Conservation (phyloP, 2,329 filamentous ascomycete species). For the Tolypocladium tundrense region DNA sequence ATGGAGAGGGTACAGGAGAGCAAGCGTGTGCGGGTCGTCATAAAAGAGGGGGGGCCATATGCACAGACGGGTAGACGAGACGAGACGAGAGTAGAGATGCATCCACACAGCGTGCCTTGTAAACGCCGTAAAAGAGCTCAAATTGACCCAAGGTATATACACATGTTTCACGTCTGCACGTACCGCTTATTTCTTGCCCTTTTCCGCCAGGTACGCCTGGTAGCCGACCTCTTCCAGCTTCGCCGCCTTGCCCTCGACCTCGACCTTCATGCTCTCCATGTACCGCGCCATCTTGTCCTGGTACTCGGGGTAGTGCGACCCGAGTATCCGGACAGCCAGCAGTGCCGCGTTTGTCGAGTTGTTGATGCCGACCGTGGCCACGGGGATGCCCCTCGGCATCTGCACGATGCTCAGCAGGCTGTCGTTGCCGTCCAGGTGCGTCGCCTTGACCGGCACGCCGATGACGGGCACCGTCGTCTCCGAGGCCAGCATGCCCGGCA, state of each 20-base stretch:
- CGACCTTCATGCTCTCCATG: conserved; percentile 49
- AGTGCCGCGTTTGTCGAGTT: conserved; percentile 70
- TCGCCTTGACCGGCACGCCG: conserved; percentile 67
- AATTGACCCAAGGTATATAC: background rate
- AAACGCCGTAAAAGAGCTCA: background rate
- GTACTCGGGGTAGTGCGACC: conserved; percentile 45
- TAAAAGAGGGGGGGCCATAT: background rate
- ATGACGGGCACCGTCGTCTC: conserved; percentile 66
- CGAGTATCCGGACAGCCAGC: conserved; percentile 59
- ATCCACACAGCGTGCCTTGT: background rate
- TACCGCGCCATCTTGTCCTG: conserved; percentile 49
- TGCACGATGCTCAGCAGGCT: conserved; percentile 65
- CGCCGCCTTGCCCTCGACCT: conserved; percentile 53
- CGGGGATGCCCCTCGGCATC: conserved; percentile 66
- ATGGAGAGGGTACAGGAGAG: background rate
- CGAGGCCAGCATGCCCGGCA: conserved; percentile 66
- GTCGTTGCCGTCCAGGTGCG: conserved; percentile 61
- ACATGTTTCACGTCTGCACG: background rate
- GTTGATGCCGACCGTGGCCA: conserved; percentile 69
- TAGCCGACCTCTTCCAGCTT: conserved; percentile 46
- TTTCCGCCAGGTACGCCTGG: conserved; percentile 39
- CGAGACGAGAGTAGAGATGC: background rate
- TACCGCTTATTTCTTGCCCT: conserved; percentile 16
- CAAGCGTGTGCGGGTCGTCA: background rate
- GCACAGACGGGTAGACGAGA: background rate